phyloP scores from a whole-genome alignment of 1,284 basidiomycete species.

The Salmacisia buchloeana region DNA sequence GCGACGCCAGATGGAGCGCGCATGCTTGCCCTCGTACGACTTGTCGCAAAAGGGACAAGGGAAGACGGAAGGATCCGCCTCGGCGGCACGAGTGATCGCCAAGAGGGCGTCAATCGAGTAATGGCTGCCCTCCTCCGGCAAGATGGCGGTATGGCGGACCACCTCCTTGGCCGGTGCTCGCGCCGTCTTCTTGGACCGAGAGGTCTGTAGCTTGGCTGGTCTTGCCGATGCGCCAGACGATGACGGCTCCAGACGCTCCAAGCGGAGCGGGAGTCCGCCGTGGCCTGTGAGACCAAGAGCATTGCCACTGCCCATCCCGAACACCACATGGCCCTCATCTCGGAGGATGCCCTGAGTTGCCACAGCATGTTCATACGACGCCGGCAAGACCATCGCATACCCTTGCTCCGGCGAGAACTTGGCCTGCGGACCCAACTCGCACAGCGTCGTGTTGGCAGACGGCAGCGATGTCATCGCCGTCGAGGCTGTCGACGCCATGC shows the following conservation, averaged over 20 bases:
- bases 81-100: conserved; percentile 2
- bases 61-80: conserved; percentile 27
- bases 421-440: not conserved
- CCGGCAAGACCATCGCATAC: not conserved
- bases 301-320: not conserved
- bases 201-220: no score
- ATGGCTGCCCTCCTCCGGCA: not conserved
- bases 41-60: conserved; percentile 54
- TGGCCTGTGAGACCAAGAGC: not conserved
- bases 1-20: conserved; percentile 57
- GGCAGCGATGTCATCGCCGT: not conserved
- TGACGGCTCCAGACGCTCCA: not conserved
- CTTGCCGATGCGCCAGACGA: no score
- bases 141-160: no score
- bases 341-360: no score
- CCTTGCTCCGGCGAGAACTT: not conserved
- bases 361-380: not conserved
- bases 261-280: not conserved
- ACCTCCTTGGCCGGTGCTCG: not conserved
- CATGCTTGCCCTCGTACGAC: conserved; percentile 57
- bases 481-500: not conserved
- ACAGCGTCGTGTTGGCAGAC: not conserved
- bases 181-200: no score
- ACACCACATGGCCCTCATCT: not conserved
- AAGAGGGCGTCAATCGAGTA: not conserved